These are phyloP conservation scores for Elongisporangium anandrum DNA, from an alignment of 352 stramenopile species.

Conservation along the genomic window DNA sequence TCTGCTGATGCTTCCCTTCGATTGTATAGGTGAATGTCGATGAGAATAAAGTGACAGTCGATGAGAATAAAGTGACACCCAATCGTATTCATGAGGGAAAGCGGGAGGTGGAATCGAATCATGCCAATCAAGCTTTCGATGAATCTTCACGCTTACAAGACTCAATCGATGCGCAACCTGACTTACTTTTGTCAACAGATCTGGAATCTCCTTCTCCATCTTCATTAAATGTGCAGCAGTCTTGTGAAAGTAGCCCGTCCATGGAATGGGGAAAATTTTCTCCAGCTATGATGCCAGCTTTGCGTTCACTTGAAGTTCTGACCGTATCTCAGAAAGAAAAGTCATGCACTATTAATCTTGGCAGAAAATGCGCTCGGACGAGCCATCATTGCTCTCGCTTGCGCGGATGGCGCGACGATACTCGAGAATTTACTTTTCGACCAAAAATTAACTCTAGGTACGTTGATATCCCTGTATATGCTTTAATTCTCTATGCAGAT, in stretches of 20 bases:
- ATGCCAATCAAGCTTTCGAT: too few species aligned
- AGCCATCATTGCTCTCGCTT: slow-evolving; percentile 6
- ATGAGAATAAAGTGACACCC: neutral
- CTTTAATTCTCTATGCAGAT: too few species aligned
- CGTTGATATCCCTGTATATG: neutral
- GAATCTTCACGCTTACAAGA: too few species aligned
- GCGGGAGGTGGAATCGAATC: slow-evolving; percentile 1
- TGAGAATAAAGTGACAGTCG: neutral
- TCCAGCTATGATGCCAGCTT: slow-evolving; percentile 41
- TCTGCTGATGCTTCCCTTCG: neutral
- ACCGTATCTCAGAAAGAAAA: slow-evolving; percentile 7
- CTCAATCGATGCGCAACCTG: neutral
- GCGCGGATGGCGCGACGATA: slow-evolving; percentile 14
- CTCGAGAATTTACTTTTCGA: slow-evolving; percentile 39
- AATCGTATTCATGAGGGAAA: slow-evolving; percentile 4
- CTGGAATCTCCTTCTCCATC: neutral
- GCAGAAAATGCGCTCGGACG: slow-evolving; percentile 3
- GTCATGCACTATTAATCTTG: neutral
- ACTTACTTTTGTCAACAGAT: neutral
- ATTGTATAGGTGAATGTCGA: neutral
- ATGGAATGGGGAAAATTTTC: slow-evolving; percentile 46
- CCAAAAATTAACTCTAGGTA: slow-evolving; percentile 48
- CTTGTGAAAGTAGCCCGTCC: slow-evolving; percentile 4
- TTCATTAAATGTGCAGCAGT: neutral
- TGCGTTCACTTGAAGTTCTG: slow-evolving; percentile 4